These are phyloP conservation scores for Aspergillus pseudotamarii DNA, from an alignment of 2,329 filamentous ascomycete genomes.

Conservation along the genomic window DNA sequence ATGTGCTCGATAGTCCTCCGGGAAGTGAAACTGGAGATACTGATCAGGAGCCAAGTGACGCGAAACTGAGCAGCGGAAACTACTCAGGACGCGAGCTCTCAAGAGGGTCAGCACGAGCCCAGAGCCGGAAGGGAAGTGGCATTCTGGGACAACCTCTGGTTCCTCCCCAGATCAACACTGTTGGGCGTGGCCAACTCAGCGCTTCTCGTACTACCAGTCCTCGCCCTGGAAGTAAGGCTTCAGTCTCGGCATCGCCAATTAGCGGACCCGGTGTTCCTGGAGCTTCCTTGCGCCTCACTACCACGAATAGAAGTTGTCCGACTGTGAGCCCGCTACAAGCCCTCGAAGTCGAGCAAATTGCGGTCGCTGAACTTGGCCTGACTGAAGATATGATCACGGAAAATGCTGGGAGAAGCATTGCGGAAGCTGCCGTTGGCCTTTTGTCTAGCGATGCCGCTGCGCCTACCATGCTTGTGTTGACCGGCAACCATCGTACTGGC, in stretches of 20 bases:
- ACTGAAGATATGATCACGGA: constrained; percentile 90
- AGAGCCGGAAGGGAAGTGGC: constrained; percentile 47
- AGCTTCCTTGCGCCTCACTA: constrained; percentile 55
- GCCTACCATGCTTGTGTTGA: constrained; percentile 74
- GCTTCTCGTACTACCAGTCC: constrained; percentile 44
- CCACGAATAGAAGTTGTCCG: constrained; percentile 58
- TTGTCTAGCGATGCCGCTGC: constrained; percentile 61
- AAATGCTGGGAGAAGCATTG: constrained; percentile 85
- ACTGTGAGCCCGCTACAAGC: constrained; percentile 75
- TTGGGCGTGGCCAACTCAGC: constrained; percentile 39
- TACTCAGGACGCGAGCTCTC: constrained; percentile 48
- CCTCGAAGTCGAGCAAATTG: constrained; percentile 89
- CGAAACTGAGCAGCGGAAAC: constrained; percentile 49
- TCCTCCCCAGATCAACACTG: constrained; percentile 36
- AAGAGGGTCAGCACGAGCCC: constrained; percentile 37
- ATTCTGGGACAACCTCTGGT: constrained; percentile 41
- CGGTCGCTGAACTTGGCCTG: constrained; percentile 81
- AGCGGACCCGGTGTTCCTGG: constrained; percentile 39
- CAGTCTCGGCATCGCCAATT: constrained; percentile 47
- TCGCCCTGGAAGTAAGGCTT: constrained; percentile 39
- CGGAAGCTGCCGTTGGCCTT: constrained; percentile 72
- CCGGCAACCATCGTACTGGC: constrained; percentile 91
- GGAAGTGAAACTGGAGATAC: constrained; percentile 75
- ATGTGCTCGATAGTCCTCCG: constrained; percentile 74
- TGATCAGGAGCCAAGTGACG: constrained; percentile 45